Conservation (phyloP, 352 stramenopile species). For the Phytophthora palmivora region DNA sequence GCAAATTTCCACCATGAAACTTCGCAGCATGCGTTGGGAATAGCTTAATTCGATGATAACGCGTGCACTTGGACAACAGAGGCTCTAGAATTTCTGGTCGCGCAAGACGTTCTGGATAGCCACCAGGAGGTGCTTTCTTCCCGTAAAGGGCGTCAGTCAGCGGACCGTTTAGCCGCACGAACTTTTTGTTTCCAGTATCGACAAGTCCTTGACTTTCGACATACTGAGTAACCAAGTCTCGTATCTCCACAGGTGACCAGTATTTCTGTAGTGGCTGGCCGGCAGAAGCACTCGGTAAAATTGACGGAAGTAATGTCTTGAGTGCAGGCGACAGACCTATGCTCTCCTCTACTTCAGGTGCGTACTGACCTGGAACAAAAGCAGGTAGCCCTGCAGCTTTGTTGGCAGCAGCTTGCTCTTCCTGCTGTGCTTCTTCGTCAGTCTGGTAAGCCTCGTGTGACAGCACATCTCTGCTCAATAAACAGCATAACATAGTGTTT, state of each 20-base stretch:
- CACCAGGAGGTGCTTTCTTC: conserved; percentile 63
- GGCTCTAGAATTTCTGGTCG: conserved; percentile 62
- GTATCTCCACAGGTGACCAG: conserved; percentile 58
- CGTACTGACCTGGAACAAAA: conserved; percentile 67
- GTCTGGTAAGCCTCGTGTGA: conserved; percentile 64
- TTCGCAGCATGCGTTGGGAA: conserved; percentile 75
- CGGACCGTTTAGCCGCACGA: conserved; percentile 63
- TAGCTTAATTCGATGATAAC: conserved; percentile 74
- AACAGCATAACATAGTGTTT: conserved; percentile 4
- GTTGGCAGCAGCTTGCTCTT: conserved; percentile 51
- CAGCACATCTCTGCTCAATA: conserved; percentile 54
- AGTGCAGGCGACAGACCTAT: conserved; percentile 63
- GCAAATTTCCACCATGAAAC: conserved; percentile 61
- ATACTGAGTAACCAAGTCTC: conserved; percentile 67
- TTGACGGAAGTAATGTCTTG: conserved; percentile 57
- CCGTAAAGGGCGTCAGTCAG: conserved; percentile 80
- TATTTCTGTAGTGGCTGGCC: conserved; percentile 55
- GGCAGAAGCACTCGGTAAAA: conserved; percentile 21
- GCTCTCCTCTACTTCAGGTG: conserved; percentile 72
- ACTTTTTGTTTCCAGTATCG: conserved; percentile 70
- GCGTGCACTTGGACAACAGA: conserved; percentile 69
- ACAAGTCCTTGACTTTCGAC: conserved; percentile 64
- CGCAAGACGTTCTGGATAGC: conserved; percentile 66
- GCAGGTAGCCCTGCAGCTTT: conserved; percentile 45
- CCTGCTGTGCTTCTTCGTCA: conserved; percentile 54